These are phyloP conservation scores for Talaromyces adpressus DNA, from an alignment of 495 filamentous ascomycete species.

Conservation along the genomic window DNA sequence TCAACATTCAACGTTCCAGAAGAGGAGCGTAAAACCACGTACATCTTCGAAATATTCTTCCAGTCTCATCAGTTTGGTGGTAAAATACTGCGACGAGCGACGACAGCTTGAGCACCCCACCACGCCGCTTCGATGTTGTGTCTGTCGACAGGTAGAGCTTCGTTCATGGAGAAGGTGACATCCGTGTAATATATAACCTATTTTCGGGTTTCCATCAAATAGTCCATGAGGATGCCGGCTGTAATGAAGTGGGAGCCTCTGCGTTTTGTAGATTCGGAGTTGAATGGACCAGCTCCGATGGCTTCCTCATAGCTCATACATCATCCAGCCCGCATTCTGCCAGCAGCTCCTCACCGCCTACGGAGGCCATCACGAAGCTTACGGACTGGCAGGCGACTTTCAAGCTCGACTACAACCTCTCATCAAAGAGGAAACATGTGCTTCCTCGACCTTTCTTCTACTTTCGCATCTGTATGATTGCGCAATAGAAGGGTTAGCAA, in stretches of 20 bases:
- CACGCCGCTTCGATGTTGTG: neutral
- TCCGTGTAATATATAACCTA: neutral
- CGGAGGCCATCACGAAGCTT: neutral
- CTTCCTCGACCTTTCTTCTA: neutral
- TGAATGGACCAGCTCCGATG: neutral
- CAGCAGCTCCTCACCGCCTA: neutral
- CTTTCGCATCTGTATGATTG: neutral
- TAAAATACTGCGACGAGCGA: neutral
- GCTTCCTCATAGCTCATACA: neutral
- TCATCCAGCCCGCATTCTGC: neutral
- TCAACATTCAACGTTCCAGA: neutral
- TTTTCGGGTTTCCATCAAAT: neutral
- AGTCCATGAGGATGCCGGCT: neutral
- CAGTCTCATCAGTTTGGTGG: neutral
- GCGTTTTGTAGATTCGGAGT: neutral
- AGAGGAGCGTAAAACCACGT: neutral
- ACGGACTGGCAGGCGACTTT: neutral
- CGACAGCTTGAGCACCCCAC: conserved; percentile 1
- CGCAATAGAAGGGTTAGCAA: neutral
- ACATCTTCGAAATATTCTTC: neutral
- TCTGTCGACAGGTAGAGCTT: neutral
- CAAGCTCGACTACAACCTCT: neutral
- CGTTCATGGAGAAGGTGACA: neutral
- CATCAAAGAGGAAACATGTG: neutral
- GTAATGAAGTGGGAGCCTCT: neutral